Conservation (phyloP, 116 monocot genomes). For the Zostera marina region DNA sequence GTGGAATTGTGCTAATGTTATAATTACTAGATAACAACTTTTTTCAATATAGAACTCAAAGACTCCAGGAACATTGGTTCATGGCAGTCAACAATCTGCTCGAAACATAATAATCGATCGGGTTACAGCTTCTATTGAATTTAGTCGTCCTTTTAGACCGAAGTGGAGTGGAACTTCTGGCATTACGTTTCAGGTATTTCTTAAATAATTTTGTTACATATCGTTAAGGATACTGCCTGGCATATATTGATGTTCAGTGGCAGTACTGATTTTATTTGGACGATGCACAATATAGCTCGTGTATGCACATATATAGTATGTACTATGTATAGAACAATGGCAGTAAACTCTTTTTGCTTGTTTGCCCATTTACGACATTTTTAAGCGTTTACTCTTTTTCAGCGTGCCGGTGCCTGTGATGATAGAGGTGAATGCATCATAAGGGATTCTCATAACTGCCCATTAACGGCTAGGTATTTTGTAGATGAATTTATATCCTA, state of each 20-base stretch:
- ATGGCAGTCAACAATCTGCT: slow-evolving; percentile 49
- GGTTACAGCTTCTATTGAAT: slow-evolving; percentile 81
- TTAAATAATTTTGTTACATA: background rate
- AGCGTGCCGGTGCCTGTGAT: slow-evolving; percentile 95
- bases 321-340: background rate
- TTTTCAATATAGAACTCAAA: slow-evolving; percentile 59
- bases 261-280: background rate
- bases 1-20: background rate
- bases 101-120: slow-evolving; percentile 63
- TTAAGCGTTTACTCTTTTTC: slow-evolving; percentile 6
- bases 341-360: background rate
- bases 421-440: slow-evolving; percentile 74
- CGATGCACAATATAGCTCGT: no score
- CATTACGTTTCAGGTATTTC: slow-evolving; percentile 68
- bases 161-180: slow-evolving; percentile 94
- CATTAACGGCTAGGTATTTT: slow-evolving; percentile 80
- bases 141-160: slow-evolving; percentile 75
- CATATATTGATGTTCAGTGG: background rate
- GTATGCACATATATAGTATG: background rate
- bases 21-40: background rate
- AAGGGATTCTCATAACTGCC: slow-evolving; percentile 78
- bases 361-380: background rate
- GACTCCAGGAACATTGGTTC: slow-evolving; percentile 89
- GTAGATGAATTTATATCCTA: background rate
- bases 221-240: background rate